Evolutionary conservation across 2,329 filamentous ascomycete species (phyloP), one percentile per base, ranked within the genome.

Genomic region (Venturia effusa): DNA sequence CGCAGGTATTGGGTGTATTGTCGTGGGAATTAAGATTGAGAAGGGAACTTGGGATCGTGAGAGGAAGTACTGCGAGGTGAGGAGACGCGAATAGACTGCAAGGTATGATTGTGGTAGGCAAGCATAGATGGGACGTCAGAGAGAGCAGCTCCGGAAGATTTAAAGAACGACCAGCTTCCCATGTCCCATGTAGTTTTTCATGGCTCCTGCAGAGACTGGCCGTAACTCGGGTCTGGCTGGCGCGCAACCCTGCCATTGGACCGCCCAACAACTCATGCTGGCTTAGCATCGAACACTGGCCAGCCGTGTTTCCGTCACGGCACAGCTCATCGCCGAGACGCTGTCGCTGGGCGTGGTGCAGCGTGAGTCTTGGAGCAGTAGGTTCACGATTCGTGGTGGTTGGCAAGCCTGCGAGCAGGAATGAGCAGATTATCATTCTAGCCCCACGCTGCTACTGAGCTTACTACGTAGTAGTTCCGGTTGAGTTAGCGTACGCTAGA

Each of bases 381-480:
- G 11, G 24, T 27, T 54, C 27, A 32, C n/a, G 27, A 54, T 54
- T 54, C 19, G 51, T 55, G 51, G 15, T 55, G 51, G 51, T 55
- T 34, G 17, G 55, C 55, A 37, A 19, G 39, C 19, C 39, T 4
- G 2, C 34, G 55, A 59, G 55, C 55, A 59, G 13, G 55, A 59
- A 59, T 45, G 59, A 61, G 59, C 59, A 61, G 7, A 24, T 57
- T 57, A n/a, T n/a, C n/a, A n/a, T n/a, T n/a, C n/a, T n/a, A 57
- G n/a, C 51, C 51, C 48, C 51, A 37, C 30, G 19, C 30, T n/a
- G 8, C 15, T 6, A 11, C 4, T 34, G 34, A 34, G 51, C 51
- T 57, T 57, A 57, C 8, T 22, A 48, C 8, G 19, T 27, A 48
- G 19, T 30, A n/a, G n/a, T n/a, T n/a, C n/a, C n/a, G n/a, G n/a